These are phyloP conservation scores for Beverwykella pulmonaria DNA, from an alignment of 495 filamentous ascomycete species.

Conservation along the genomic window DNA sequence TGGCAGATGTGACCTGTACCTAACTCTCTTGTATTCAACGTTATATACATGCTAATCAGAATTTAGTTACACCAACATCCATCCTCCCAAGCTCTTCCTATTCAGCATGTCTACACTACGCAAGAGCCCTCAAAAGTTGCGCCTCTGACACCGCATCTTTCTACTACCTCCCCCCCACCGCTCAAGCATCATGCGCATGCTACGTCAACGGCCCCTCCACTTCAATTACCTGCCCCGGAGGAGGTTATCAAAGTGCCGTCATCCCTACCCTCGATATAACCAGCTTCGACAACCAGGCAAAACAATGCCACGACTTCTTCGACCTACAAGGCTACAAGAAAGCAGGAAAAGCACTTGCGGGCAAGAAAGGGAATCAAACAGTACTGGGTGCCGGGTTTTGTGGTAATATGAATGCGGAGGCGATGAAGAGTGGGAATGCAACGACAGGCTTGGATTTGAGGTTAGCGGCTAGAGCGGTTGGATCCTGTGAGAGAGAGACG, in stretches of 20 bases:
- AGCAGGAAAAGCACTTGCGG: neutral
- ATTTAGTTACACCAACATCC: constrained; percentile 17
- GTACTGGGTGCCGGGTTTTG: constrained; percentile 18
- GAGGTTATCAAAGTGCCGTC: neutral
- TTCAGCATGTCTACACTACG: constrained; percentile 20
- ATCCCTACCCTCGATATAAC: neutral
- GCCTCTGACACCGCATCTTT: constrained; percentile 6
- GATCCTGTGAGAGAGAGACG: neutral
- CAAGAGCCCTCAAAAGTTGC: constrained; percentile 9
- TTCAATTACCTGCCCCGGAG: neutral
- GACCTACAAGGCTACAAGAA: constrained; percentile 20
- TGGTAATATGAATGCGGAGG: constrained; percentile 5
- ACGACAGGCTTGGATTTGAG: neutral
- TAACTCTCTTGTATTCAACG: neutral
- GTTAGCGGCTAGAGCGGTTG: neutral
- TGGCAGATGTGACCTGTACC: neutral
- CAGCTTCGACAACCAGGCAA: constrained; percentile 19
- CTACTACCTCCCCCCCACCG: constrained; percentile 5
- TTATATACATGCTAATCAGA: neutral
- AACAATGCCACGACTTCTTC: constrained; percentile 14
- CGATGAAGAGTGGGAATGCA: neutral
- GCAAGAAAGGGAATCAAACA: neutral
- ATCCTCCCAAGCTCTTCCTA: constrained; percentile 13
- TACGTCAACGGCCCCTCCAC: neutral
- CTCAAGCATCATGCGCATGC: constrained; percentile 26